phyloP scores from a whole-genome alignment of 2,329 filamentous ascomycete species.

The Fusarium chuoi region DNA sequence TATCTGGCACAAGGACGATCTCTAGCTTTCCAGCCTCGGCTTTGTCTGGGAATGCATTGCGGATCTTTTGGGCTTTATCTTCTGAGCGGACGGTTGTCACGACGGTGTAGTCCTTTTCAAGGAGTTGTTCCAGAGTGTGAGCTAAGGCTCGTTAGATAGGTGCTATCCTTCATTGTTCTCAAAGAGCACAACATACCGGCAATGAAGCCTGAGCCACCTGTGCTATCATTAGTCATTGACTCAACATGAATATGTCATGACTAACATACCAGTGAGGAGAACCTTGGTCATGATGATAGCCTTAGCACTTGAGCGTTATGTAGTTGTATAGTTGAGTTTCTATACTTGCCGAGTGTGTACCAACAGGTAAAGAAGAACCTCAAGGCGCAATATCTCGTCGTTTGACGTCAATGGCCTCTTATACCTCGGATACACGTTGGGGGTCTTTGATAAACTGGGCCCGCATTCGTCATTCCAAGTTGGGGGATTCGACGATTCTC shows the following conservation, averaged over 20 bases:
- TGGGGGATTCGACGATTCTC: slow-evolving; percentile 24
- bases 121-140: slow-evolving; percentile 65
- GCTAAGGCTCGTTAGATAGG: slow-evolving; percentile 48
- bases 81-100: slow-evolving; percentile 67
- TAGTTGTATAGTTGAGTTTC: neutral
- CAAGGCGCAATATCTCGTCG: neutral
- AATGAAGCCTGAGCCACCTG: slow-evolving; percentile 51
- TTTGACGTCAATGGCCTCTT: slow-evolving; percentile 19
- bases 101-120: slow-evolving; percentile 61
- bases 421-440: slow-evolving; percentile 7
- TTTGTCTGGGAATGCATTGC: slow-evolving; percentile 55
- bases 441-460: slow-evolving; percentile 25
- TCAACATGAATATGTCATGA: neutral
- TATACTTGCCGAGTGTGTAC: neutral
- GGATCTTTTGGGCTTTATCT: slow-evolving; percentile 63
- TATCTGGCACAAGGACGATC: slow-evolving; percentile 77
- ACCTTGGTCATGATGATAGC: slow-evolving; percentile 45
- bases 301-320: neutral
- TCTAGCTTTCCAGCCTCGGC: slow-evolving; percentile 56
- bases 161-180: neutral
- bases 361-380: neutral
- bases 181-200: slow-evolving; percentile 42
- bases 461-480: slow-evolving; percentile 42
- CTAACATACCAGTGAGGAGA: slow-evolving; percentile 45
- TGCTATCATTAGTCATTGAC: slow-evolving; percentile 11